These are phyloP conservation scores for Trichoderma sp. DNA, from an alignment of 2,329 filamentous ascomycete species.

Conservation along the genomic window DNA sequence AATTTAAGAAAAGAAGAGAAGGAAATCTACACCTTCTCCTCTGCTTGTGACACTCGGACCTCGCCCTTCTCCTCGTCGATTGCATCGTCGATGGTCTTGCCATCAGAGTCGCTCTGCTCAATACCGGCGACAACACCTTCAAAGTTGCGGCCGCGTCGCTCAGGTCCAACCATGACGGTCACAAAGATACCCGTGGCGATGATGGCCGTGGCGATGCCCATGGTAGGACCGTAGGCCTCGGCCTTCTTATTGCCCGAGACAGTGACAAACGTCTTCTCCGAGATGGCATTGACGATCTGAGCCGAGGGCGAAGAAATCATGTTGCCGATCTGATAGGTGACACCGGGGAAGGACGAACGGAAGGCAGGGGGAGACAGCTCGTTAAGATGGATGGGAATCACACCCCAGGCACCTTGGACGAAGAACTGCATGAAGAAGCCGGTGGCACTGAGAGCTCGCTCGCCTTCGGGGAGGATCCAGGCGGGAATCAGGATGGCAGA, in stretches of 20 bases:
- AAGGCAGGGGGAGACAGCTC: slow-evolving; percentile 69
- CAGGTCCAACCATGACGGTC: slow-evolving; percentile 68
- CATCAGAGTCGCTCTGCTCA: slow-evolving; percentile 23
- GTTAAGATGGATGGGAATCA: slow-evolving; percentile 70
- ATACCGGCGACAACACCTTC: slow-evolving; percentile 51
- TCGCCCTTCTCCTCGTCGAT: slow-evolving; percentile 32
- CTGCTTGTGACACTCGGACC: not conserved
- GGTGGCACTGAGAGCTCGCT: slow-evolving; percentile 57
- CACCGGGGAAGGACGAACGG: slow-evolving; percentile 66
- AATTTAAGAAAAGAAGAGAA: not conserved
- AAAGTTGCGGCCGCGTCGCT: slow-evolving; percentile 69
- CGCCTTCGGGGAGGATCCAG: slow-evolving; percentile 64
- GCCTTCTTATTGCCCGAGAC: slow-evolving; percentile 53
- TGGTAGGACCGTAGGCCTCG: slow-evolving; percentile 69
- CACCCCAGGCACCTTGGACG: slow-evolving; percentile 63
- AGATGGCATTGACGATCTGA: slow-evolving; percentile 73
- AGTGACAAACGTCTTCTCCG: slow-evolving; percentile 59
- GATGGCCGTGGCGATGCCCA: slow-evolving; percentile 74
- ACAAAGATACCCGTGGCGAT: slow-evolving; percentile 67
- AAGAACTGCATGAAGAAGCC: slow-evolving; percentile 69
- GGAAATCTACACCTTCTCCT: not conserved
- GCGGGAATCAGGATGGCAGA: slow-evolving; percentile 63
- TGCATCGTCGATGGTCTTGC: slow-evolving; percentile 26
- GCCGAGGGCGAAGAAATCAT: slow-evolving; percentile 70
- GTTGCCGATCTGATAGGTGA: slow-evolving; percentile 70